phyloP scores from a whole-genome alignment of 2,329 filamentous ascomycete species.

The Talaromyces funiculosus region DNA sequence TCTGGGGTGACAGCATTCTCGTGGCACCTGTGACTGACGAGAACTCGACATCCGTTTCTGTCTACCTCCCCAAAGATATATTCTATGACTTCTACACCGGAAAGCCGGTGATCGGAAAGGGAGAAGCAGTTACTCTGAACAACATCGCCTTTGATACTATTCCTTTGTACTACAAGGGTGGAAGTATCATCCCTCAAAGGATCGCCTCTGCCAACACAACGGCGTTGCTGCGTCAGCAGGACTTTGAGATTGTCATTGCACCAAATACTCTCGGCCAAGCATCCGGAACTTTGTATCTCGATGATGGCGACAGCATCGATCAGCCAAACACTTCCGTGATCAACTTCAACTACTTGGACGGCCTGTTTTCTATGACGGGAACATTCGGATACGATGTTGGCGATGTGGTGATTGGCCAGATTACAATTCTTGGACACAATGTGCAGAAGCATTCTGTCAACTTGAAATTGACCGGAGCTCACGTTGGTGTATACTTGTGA shows the following conservation, averaged over 20 bases:
- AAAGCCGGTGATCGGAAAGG: slow-evolving; percentile 41
- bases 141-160: slow-evolving; percentile 50
- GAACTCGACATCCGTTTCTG: slow-evolving; percentile 47
- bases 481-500: background rate
- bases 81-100: slow-evolving; percentile 59
- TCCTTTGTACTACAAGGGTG: slow-evolving; percentile 59
- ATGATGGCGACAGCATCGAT: slow-evolving; percentile 66
- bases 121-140: slow-evolving; percentile 38
- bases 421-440: slow-evolving; percentile 29
- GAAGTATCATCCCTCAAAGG: slow-evolving; percentile 55
- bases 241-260: slow-evolving; percentile 68
- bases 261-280: slow-evolving; percentile 59
- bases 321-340: slow-evolving; percentile 54
- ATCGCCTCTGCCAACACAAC: slow-evolving; percentile 53
- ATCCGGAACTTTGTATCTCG: slow-evolving; percentile 64
- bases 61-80: slow-evolving; percentile 53
- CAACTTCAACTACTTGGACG: slow-evolving; percentile 53
- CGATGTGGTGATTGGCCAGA: slow-evolving; percentile 26
- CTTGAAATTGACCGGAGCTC: slow-evolving; percentile 1
- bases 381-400: slow-evolving; percentile 23
- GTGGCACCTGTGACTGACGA: slow-evolving; percentile 53
- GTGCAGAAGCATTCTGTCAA: slow-evolving; percentile 10
- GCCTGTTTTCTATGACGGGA: slow-evolving; percentile 32
- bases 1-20: slow-evolving; percentile 53
- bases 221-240: slow-evolving; percentile 54